Percentiles rank a stretch among this genome's conserved stretches.
Conservation (phyloP, 768 basidiomycete genomes). For the Brasilioporus rufonigricans region DNA sequence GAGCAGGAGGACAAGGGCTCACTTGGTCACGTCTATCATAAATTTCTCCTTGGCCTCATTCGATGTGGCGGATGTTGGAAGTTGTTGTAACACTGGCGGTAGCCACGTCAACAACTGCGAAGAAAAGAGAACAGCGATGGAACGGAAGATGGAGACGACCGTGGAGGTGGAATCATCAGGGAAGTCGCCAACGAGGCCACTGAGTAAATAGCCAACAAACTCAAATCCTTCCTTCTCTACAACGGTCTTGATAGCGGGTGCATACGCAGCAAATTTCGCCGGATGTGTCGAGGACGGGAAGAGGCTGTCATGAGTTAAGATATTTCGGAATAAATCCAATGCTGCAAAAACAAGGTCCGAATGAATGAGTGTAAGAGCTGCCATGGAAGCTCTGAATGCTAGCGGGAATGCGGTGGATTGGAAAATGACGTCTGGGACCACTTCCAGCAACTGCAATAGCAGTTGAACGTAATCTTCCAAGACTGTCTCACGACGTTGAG, state of each 20-base stretch:
- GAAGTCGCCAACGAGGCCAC: constrained; percentile 83
- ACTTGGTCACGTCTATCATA: constrained; percentile 73
- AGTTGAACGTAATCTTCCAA: constrained; percentile 93
- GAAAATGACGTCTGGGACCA: constrained; percentile 75
- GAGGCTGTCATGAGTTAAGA: constrained; percentile 76
- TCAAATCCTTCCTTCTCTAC: constrained; percentile 71
- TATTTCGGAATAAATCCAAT: constrained; percentile 73
- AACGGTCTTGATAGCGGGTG: constrained; percentile 55
- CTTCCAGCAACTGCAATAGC: constrained; percentile 62
- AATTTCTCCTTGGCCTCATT: constrained; percentile 69
- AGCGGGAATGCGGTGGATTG: constrained; percentile 73
- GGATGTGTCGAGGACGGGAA: constrained; percentile 46
- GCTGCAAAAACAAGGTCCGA: constrained; percentile 79
- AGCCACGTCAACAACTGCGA: constrained; percentile 70
- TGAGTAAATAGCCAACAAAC: constrained; percentile 65
- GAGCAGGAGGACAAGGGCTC: constrained; percentile 29
- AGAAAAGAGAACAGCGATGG: constrained; percentile 65
- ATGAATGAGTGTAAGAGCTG: constrained; percentile 79
- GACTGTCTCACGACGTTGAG: constrained; percentile 47
- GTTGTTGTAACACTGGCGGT: constrained; percentile 63
- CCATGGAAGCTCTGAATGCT: constrained; percentile 73
- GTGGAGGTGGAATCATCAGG: constrained; percentile 77
- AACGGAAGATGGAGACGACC: constrained; percentile 77
- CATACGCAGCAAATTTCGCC: constrained; percentile 61
- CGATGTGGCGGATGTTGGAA: constrained; percentile 61